Percentiles rank a stretch among this genome's conserved stretches.
Conservation (phyloP, 1,284 basidiomycete species). For the Tylopilus orsonianus region DNA sequence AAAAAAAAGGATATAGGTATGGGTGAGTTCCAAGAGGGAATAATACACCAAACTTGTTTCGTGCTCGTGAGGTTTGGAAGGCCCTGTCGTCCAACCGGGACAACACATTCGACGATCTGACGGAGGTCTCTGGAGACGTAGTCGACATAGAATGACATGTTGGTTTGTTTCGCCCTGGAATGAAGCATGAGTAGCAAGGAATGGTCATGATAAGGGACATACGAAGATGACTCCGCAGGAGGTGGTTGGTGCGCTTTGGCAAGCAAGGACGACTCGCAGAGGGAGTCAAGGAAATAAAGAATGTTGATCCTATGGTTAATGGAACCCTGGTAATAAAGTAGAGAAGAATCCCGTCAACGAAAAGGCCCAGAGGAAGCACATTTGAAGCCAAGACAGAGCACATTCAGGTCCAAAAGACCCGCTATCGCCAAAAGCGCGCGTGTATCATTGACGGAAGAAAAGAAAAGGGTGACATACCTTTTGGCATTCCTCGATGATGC, state of each 20-base stretch:
- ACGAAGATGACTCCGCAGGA: conserved; percentile 17
- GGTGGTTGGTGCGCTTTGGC: conserved; percentile 48
- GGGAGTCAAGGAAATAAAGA: conserved; percentile 85
- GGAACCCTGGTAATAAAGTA: conserved; percentile 54
- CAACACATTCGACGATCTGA: conserved; percentile 75
- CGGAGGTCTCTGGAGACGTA: conserved; percentile 72
- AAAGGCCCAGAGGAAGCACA: background rate
- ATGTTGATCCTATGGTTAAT: conserved; percentile 89
- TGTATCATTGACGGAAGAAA: no score
- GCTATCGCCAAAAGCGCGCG: no score
- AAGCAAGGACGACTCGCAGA: conserved; percentile 75
- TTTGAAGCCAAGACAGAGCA: no score
- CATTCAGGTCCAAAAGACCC: no score
- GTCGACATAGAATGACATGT: conserved; percentile 63
- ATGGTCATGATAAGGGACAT: no score
- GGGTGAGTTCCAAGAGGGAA: background rate
- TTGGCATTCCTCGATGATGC: conserved; percentile 85
- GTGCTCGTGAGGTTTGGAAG: conserved; percentile 84
- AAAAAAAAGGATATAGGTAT: background rate
- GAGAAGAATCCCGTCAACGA: background rate
- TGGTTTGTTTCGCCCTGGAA: conserved; percentile 13
- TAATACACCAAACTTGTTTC: conserved; percentile 59
- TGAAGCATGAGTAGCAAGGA: background rate
- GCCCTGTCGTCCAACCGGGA: conserved; percentile 79
- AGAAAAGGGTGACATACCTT: conserved; percentile 52